Conservation (phyloP, 2,329 filamentous ascomycete species). For the Sphaerulina musiva region DNA sequence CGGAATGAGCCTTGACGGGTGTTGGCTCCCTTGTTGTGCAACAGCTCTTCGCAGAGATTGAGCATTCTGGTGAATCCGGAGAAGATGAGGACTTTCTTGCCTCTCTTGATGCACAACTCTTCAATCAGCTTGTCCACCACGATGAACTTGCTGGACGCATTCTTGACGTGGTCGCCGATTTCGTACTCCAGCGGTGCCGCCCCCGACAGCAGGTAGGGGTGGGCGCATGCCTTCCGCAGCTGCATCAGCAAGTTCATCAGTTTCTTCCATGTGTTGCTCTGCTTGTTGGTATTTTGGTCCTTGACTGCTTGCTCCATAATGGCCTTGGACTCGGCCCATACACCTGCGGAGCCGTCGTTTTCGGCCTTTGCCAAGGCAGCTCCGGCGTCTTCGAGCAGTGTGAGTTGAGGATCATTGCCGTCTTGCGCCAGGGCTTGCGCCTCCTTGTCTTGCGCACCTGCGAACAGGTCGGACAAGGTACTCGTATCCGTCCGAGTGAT, state of each 20-base stretch:
- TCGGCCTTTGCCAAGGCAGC: conserved; percentile 28
- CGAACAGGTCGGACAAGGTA: conserved; percentile 49
- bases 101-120: conserved; percentile 44
- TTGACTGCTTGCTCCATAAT: conserved; percentile 39
- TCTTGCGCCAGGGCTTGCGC: conserved; percentile 35
- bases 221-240: conserved; percentile 50
- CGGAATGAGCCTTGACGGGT: conserved; percentile 36
- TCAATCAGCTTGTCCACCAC: conserved; percentile 48
- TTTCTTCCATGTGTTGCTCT: conserved; percentile 32
- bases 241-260: conserved; percentile 53
- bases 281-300: conserved; percentile 26
- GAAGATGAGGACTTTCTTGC: conserved; percentile 54
- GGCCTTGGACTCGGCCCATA: conserved; percentile 44
- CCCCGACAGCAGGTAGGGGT: conserved; percentile 48
- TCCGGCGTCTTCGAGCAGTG: conserved; percentile 26
- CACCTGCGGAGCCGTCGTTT: conserved; percentile 24
- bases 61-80: conserved; percentile 49
- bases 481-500: conserved; percentile 49
- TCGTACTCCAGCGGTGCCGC: conserved; percentile 44
- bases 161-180: conserved; percentile 43
- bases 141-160: conserved; percentile 52
- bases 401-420: conserved; percentile 29
- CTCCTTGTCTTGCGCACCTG: conserved; percentile 42
- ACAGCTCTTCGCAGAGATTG: conserved; percentile 48
- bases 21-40: conserved; percentile 41